These are phyloP conservation scores for Fereydounia khargensis DNA, from an alignment of 1,284 basidiomycete species.

Conservation along the genomic window DNA sequence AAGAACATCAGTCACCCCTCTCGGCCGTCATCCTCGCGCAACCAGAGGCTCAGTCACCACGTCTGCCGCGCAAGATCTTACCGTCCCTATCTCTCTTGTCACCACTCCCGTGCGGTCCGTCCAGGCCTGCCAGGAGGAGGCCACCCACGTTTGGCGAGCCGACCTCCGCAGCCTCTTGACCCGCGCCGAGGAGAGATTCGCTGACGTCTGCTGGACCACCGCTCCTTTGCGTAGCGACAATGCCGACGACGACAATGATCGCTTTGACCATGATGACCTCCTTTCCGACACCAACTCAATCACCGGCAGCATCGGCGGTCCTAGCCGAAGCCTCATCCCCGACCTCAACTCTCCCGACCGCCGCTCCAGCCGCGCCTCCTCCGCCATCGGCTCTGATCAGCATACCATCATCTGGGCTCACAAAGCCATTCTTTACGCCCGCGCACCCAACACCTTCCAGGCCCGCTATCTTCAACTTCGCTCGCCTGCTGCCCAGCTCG, in stretches of 20 bases:
- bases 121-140: conserved; percentile 18
- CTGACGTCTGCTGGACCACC: conserved; percentile 46
- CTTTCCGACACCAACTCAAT: conserved; percentile 2
- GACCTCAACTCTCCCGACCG: conserved; percentile 2
- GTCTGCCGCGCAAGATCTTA: too few relatives aligned
- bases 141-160: conserved; percentile 30
- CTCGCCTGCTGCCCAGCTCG: conserved; percentile 40
- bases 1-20: too few relatives aligned
- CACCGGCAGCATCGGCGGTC: neutral
- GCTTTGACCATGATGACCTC: neutral
- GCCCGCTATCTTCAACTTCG: conserved; percentile 69
- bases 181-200: conserved; percentile 36
- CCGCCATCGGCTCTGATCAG: conserved; percentile 51
- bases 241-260: conserved; percentile 1
- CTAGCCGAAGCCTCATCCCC: neutral
- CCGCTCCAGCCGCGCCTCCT: neutral
- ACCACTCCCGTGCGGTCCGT: conserved; percentile 13
- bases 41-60: too few relatives aligned
- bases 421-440: conserved; percentile 92
- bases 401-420: conserved; percentile 69
- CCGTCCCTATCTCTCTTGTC: too few relatives aligned
- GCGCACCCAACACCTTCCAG: conserved; percentile 63
- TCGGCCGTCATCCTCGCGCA: too few relatives aligned
- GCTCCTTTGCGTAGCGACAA: conserved; percentile 1
- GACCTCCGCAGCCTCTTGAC: conserved; percentile 35